phyloP scores from a whole-genome alignment of 345 rosid genomes.

The Citrus hindsii region DNA sequence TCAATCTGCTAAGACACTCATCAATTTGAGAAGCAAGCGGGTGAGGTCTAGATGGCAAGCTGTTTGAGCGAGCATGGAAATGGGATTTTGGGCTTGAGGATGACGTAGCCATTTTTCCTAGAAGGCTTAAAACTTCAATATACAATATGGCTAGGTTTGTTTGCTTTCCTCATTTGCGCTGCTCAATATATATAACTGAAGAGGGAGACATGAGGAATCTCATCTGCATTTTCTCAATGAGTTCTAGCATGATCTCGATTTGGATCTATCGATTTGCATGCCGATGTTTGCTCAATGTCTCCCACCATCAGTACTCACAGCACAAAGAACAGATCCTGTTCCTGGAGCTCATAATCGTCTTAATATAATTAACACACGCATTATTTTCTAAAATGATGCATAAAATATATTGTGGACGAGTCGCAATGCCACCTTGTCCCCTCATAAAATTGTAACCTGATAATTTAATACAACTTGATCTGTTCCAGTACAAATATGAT shows the following conservation, averaged over 20 bases:
- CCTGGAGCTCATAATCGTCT: background rate
- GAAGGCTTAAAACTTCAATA: background rate
- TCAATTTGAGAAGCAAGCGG: constrained; percentile 35
- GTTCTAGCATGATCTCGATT: background rate
- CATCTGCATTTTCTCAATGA: background rate
- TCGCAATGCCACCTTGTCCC: constrained; percentile 3
- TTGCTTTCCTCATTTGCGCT: background rate
- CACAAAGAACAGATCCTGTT: background rate
- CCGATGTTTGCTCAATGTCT: background rate
- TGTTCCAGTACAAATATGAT: background rate
- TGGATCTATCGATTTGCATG: background rate
- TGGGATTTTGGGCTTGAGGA: background rate
- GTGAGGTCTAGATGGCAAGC: constrained; percentile 42
- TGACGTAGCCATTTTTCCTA: constrained; percentile 28
- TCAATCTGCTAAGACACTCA: constrained; percentile 29
- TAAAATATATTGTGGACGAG: constrained; percentile 1
- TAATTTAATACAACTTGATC: background rate
- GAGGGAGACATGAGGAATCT: constrained; percentile 21
- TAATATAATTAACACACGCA: background rate
- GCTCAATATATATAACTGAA: background rate
- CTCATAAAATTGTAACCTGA: background rate
- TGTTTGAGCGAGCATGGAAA: constrained; percentile 44
- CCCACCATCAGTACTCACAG: constrained; percentile 3
- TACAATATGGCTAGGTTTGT: background rate
- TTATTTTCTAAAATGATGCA: background rate